Base-by-base conservation (phyloP, 345 rosid genomes). In the Ailanthus altissimus region DNA sequence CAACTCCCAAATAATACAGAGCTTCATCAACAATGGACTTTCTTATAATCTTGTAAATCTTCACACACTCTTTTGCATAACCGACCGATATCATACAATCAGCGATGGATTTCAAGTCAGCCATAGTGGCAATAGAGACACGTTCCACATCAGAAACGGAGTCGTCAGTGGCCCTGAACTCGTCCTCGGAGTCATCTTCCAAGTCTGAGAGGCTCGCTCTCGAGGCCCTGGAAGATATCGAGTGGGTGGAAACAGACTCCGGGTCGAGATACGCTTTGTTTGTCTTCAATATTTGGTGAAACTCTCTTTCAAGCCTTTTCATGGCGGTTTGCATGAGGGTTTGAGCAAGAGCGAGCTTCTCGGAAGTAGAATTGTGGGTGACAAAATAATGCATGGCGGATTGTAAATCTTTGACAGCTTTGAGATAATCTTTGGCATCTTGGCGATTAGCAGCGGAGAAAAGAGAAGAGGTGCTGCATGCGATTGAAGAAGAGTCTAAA, bases 11-110 rank as follows among this genome's bases (percentile, higher is more conserved):
- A n/a, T 63, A 75, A 32, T 88, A 78, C 20, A 93, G 18, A 0
- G 87, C 83, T 79, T 88, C 88, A 4, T 87, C 90, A 21, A 90
- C 83, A 6, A 85, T 78, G 11, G 97, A 93, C 75, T 84, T 90
- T 4, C 98, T 78, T 12, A 86, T 78, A n/a, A 72, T 50, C 62
- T 78, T 83, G 76, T 90, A 93, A 49, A 90, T 83, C 76, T 65
- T 77, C 11, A 83, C 82, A 47, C 98, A 91, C 80, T 93, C 98
- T 78, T 88, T 89, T 12, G 81, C 80, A 50, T 90, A 91, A 0
- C 98, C 98, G 0, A 87, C 45, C 0, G 85, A 77, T 25, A 80
- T 88, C 98, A 91, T 91, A 76, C 93, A 91, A 11, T 90, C 93
- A 0, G 92, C 93, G 25, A 93, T 91, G 47, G 85, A 76, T 53